Conservation (phyloP, 164 flowering plant genomes). For the Sedum album region DNA sequence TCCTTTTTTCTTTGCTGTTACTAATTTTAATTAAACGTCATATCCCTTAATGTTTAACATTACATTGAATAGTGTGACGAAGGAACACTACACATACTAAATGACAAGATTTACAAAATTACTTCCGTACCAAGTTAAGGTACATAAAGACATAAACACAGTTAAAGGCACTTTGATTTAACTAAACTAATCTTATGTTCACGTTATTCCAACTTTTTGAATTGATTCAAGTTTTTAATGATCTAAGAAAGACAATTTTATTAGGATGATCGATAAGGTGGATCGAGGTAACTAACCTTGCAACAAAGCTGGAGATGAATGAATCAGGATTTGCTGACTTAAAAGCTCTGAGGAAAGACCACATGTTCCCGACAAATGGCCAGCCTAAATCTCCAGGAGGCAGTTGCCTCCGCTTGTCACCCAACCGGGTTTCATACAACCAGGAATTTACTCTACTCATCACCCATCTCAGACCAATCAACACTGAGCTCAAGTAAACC, state of each 20-base stretch:
- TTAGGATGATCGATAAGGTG: neutral
- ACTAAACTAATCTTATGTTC: neutral
- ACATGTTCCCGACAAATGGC: constrained; percentile 88
- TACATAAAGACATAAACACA: constrained; percentile 2
- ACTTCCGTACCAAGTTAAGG: neutral
- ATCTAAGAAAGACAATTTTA: neutral
- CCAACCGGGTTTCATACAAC: constrained; percentile 44
- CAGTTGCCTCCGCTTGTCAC: constrained; percentile 33
- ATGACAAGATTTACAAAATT: neutral
- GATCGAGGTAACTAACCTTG: constrained; percentile 39
- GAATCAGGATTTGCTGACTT: constrained; percentile 77
- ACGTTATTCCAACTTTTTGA: neutral
- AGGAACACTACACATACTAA: neutral
- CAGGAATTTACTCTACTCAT: constrained; percentile 39
- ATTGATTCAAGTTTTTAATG: neutral
- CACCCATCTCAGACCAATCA: constrained; percentile 19
- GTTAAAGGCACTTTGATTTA: neutral
- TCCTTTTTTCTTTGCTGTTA: too few relatives aligned
- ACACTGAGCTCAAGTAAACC: neutral
- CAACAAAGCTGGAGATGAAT: constrained; percentile 45
- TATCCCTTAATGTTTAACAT: too few relatives aligned
- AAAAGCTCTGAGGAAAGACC: constrained; percentile 69
- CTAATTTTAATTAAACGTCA: too few relatives aligned
- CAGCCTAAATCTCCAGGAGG: constrained; percentile 92
- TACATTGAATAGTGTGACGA: too few relatives aligned